phyloP scores from a whole-genome alignment of 2,329 filamentous ascomycete species.

The Hypoxylon sp. region DNA sequence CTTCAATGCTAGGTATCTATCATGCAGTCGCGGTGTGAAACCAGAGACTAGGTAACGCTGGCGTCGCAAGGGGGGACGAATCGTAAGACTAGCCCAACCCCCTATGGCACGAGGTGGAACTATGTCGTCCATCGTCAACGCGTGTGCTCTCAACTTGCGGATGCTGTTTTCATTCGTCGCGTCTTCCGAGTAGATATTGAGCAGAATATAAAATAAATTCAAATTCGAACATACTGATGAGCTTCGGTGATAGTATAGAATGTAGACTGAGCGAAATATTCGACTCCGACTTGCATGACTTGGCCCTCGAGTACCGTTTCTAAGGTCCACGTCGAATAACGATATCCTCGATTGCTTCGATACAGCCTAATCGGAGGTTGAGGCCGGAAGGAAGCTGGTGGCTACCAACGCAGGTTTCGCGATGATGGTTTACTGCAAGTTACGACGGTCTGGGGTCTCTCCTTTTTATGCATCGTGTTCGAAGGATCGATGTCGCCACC shows the following conservation, averaged over 20 bases:
- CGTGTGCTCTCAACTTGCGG: neutral
- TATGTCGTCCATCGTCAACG: constrained; percentile 2
- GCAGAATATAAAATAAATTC: constrained; percentile 14
- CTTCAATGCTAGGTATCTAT: neutral
- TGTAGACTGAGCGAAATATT: neutral
- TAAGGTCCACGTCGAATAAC: neutral
- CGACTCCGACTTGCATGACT: neutral
- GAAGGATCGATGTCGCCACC: too few species aligned
- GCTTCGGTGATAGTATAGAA: neutral
- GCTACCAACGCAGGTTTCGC: neutral
- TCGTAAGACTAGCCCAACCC: constrained; percentile 23
- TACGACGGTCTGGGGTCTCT: neutral
- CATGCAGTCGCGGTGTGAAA: neutral
- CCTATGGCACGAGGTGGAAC: constrained; percentile 35
- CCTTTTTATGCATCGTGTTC: too few species aligned
- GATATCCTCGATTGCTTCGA: neutral
- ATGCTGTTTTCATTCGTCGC: neutral
- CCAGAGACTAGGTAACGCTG: constrained; percentile 3
- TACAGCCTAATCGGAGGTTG: neutral
- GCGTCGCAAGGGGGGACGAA: constrained; percentile 17
- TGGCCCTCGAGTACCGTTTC: neutral
- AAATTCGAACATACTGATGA: too few species aligned
- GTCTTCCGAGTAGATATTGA: neutral
- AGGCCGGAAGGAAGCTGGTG: neutral
- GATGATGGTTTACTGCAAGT: neutral